These are phyloP conservation scores for Aspergillus cristatus DNA, from an alignment of 495 filamentous ascomycete species.

Conservation along the genomic window DNA sequence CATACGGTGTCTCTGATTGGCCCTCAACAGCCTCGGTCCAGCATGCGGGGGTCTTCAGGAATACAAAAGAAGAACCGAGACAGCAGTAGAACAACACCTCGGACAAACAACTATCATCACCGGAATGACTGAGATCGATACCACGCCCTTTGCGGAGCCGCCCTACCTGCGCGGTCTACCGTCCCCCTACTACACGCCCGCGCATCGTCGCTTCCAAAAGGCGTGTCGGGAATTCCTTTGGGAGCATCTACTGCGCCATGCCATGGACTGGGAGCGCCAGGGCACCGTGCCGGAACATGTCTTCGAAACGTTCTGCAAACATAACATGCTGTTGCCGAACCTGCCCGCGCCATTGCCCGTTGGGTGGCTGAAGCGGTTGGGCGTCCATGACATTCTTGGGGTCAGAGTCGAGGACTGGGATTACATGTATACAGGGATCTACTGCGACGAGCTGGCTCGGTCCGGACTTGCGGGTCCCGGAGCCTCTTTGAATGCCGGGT, in stretches of 20 bases:
- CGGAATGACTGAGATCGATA: too few species aligned
- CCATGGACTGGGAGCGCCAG: conserved; percentile 56
- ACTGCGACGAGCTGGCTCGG: conserved; percentile 54
- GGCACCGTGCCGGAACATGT: conserved; percentile 54
- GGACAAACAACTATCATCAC: too few species aligned
- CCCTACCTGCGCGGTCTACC: conserved; percentile 61
- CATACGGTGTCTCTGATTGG: too few species aligned
- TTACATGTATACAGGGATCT: conserved; percentile 62
- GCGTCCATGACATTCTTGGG: conserved; percentile 56
- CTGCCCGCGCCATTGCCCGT: conserved; percentile 60
- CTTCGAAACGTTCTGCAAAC: conserved; percentile 48
- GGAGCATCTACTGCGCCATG: conserved; percentile 49
- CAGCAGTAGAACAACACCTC: too few species aligned
- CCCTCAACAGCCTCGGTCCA: too few species aligned
- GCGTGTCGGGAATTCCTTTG: conserved; percentile 55
- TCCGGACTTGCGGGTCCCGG: conserved; percentile 54
- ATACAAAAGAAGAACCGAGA: too few species aligned
- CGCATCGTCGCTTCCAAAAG: conserved; percentile 56
- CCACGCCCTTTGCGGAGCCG: conserved; percentile 64
- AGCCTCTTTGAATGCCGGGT: conserved; percentile 54
- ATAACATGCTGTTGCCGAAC: conserved; percentile 55
- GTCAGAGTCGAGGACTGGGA: conserved; percentile 68
- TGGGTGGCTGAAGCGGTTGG: conserved; percentile 53
- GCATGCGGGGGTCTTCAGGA: too few species aligned
- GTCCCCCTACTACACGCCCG: conserved; percentile 56